Base-by-base conservation (phyloP, 2,329 filamentous ascomycete genomes). In the Talaromyces funiculosus region DNA sequence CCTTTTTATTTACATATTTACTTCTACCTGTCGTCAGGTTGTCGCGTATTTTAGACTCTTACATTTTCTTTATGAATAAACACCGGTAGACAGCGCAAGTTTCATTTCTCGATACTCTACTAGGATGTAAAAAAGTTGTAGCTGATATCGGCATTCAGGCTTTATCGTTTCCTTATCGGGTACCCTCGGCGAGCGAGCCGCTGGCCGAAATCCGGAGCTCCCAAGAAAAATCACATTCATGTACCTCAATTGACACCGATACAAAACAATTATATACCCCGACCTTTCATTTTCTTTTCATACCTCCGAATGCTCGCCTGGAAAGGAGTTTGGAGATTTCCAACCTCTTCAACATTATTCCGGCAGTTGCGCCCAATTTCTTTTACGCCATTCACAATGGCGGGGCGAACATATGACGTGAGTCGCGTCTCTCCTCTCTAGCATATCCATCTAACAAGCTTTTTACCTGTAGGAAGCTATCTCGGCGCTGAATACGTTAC, bases 401-500 rank as follows among this genome's bases (percentile, higher is more conserved):
- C 73, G 71, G 61, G 61, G 61, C 73, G 73, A 53, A 71, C 70
- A 62, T 76, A 76, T 65, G 72, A 72, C 64, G 74, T 76, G 71
- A 59, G 71, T 42, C 24, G 18, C 18, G 8, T 42, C 16, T 18
- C 38, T 24, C n/a, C 22, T 38, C 47, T 35, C 18, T 10, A 33
- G 56, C 67, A 68, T 61, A 69, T 57, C 3, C 45, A 14, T 14
- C 47, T 51, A 12, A 51, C 47, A 20, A 2, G 2, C 16, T 14
- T 29, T 40, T 14, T 14, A 18, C 5, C 49, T 10, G n/a, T 74
- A 87, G 75, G 84, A 86, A 66, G 92, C 92, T 38, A 85, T 96
- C 40, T 74, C 81, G 58, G 86, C 87, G 60, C 84, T 96, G 66
- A 88, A 90, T 66, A 84, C 85, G 53, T 81, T 96, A 58, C 89